Conservation (phyloP, 768 basidiomycete genomes). For the Boletus pseudo-olivaceus region DNA sequence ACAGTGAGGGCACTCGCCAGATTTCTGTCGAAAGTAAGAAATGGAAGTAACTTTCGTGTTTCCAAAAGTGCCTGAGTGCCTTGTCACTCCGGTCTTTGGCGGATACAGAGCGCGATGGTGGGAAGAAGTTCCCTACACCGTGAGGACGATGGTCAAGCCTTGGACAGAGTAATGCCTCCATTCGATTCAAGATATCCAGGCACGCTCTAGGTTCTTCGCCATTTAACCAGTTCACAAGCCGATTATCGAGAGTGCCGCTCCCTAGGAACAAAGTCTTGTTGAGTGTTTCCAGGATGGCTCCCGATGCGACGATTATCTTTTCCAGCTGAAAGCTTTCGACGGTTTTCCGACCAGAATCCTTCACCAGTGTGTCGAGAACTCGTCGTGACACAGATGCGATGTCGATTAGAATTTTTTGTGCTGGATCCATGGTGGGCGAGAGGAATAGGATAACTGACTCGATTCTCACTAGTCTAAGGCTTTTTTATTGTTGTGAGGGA, state of each 20-base stretch:
- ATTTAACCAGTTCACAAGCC: constrained; percentile 8
- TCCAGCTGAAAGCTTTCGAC: constrained; percentile 2
- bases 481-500: no score
- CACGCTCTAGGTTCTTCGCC: constrained; percentile 1
- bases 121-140: not conserved
- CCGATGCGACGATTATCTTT: constrained; percentile 4
- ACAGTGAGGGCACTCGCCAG: constrained; percentile 1
- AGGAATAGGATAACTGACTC: no score
- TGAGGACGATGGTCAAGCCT: not conserved
- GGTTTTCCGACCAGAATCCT: not conserved
- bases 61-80: constrained; percentile 5
- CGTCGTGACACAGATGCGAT: constrained; percentile 4
- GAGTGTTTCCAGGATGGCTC: constrained; percentile 1
- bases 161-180: constrained; percentile 1
- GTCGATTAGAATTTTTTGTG: not conserved
- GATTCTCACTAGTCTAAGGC: no score
- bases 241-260: not conserved
- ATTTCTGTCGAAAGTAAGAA: constrained; percentile 11
- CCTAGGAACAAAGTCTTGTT: not conserved
- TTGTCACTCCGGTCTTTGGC: constrained; percentile 1
- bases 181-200: constrained; percentile 4
- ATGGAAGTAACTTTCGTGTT: constrained; percentile 4
- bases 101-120: not conserved
- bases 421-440: no score
- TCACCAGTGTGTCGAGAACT: not conserved